These are phyloP conservation scores for Colletotrichum truncatum DNA, from an alignment of 2,329 filamentous ascomycete genomes.

Conservation along the genomic window DNA sequence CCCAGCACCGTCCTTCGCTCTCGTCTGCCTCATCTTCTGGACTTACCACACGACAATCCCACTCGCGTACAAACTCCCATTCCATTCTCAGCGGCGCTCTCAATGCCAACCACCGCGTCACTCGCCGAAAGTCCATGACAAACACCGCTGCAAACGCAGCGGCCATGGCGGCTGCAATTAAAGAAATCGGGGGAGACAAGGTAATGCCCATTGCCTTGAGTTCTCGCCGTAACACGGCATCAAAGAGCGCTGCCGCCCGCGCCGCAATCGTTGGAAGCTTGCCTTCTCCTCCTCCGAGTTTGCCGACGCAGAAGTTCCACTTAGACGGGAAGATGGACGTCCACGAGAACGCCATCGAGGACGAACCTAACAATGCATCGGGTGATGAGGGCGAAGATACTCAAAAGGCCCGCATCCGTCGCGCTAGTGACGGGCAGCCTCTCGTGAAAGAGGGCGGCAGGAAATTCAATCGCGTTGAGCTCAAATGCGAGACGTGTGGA, in stretches of 20 bases:
- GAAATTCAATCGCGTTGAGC: constrained; percentile 83
- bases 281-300: constrained; percentile 73
- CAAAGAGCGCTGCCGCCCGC: constrained; percentile 67
- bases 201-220: constrained; percentile 64
- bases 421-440: constrained; percentile 87
- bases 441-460: constrained; percentile 83
- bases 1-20: constrained; percentile 68
- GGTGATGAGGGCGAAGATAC: constrained; percentile 59
- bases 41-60: constrained; percentile 67
- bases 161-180: constrained; percentile 77
- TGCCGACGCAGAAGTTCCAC: constrained; percentile 67
- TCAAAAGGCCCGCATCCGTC: constrained; percentile 61
- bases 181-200: constrained; percentile 69
- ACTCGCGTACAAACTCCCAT: constrained; percentile 82
- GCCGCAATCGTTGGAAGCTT: constrained; percentile 64
- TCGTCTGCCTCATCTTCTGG: constrained; percentile 67
- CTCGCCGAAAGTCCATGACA: constrained; percentile 93
- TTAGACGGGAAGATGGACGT: constrained; percentile 58
- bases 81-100: constrained; percentile 81
- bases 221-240: constrained; percentile 73
- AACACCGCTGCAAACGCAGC: constrained; percentile 77
- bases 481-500: constrained; percentile 97
- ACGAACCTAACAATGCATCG: constrained; percentile 70
- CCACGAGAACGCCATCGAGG: constrained; percentile 73
- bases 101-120: constrained; percentile 85